These are phyloP conservation scores for Steccherinum ochraceum DNA, from an alignment of 768 basidiomycete species.

Conservation along the genomic window DNA sequence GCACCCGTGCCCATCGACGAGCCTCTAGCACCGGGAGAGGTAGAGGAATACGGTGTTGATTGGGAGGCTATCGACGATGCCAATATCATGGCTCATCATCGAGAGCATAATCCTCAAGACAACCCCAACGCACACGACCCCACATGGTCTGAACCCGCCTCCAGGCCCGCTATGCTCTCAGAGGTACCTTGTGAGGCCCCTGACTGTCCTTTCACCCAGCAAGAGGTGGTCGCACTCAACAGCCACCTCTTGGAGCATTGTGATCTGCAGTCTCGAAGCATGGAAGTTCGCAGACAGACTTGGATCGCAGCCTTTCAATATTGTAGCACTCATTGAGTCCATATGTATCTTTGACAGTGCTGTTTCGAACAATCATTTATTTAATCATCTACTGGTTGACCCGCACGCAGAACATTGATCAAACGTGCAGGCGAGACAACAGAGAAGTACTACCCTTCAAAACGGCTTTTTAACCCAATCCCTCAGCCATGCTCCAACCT, in stretches of 20 bases:
- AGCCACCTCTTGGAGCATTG: not conserved
- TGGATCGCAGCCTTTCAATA: not conserved
- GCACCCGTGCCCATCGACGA: conserved; percentile 1
- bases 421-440: too few relatives aligned
- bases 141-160: too few relatives aligned
- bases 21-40: not conserved
- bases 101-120: conserved; percentile 6
- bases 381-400: too few relatives aligned
- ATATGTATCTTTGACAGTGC: not conserved
- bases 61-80: conserved; percentile 13
- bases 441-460: too few relatives aligned
- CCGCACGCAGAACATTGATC: too few relatives aligned
- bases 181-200: conserved; percentile 13
- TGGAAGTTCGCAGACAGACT: not conserved
- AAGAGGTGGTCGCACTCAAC: conserved; percentile 6
- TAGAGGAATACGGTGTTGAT: conserved; percentile 16
- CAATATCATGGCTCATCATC: conserved; percentile 10
- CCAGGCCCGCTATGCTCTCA: conserved; percentile 4
- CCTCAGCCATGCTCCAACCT: too few relatives aligned
- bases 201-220: conserved; percentile 9
- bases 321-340: not conserved
- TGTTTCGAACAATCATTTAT: too few relatives aligned
- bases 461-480: too few relatives aligned
- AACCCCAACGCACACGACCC: conserved; percentile 5
- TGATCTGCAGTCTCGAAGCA: not conserved